Evolutionary conservation across 179 eudicot species (phyloP), one percentile per base, ranked within the genome.

Genomic region (Dionaea muscipula): DNA sequence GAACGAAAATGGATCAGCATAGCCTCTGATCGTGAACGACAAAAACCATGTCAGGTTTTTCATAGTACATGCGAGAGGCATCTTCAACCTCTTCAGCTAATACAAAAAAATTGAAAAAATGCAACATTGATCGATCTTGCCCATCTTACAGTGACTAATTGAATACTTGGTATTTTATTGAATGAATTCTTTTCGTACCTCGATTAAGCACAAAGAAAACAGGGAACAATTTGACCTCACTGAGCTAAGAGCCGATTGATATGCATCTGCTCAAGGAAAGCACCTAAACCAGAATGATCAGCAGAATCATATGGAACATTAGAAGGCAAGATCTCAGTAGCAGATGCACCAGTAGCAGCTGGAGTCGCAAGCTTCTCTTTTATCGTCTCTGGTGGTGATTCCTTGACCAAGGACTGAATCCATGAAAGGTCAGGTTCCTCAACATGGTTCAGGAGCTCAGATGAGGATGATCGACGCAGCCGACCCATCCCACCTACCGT

Each of bases 341-440:
- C 35, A 6, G 35, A 31, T 31, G 35, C 35, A 31, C 35, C 35
- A 54, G 59, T 71, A 47, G 75, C 41, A 23, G 20, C 45, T 7
- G 76, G 50, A 17, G 59, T 59, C 19, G 57, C 54, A 18, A 18
- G 46, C 57, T 67, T 68, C 57, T 68, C 72, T 43, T 36, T 60
- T 70, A 68, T 43, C 70, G 5, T 31, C 35, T 79, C 77, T 20
- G 78, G 78, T 54, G 84, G 72, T 28, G 83, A 71, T 62, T 81
- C 83, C 58, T 78, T 81, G 37, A 81, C 86, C 57, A 81, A 66
- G 0, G 83, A 78, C 63, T 75, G 86, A 18, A 81, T 81, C 86
- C 86, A 81, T 10, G 86, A 81, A 24, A 81, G 63, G 55, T 81
- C 86, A n/a, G 86, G 83, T 65, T 75, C 86, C 51, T 77, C 80